A percentile compares a stretch with the other conserved stretches of the same genome.
Conservation (phyloP, 1,284 basidiomycete species). For the Boletus subluridellus region DNA sequence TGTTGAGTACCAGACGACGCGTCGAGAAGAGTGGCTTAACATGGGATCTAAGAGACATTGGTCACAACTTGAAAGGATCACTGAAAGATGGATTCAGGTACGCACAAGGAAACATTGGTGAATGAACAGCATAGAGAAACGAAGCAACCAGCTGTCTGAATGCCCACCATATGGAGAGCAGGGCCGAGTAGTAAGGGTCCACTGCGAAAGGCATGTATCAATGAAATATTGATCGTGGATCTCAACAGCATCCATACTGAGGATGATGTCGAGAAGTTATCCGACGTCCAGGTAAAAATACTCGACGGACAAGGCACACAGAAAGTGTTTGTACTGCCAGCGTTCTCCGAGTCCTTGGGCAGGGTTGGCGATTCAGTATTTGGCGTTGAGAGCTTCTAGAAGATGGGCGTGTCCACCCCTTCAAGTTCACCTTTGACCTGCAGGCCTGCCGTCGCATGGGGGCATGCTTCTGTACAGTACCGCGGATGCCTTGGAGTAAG, state of each 20-base stretch:
- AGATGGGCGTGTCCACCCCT: no score
- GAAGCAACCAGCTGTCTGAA: constrained; percentile 55
- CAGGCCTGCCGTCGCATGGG: no score
- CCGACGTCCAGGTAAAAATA: no score
- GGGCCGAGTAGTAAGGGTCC: constrained; percentile 47
- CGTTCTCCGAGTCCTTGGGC: no score
- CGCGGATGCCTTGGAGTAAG: no score
- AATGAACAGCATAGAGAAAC: constrained; percentile 40
- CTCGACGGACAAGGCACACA: no score
- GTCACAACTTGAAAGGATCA: not conserved
- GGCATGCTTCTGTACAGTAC: no score
- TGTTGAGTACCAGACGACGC: constrained; percentile 49
- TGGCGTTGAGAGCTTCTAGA: no score
- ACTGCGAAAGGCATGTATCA: constrained; percentile 36
- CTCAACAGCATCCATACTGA: constrained; percentile 23
- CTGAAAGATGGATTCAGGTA: not conserved
- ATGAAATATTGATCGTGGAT: not conserved
- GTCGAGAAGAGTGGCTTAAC: constrained; percentile 52
- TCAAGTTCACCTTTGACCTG: no score
- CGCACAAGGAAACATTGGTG: constrained; percentile 42
- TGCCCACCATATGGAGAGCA: constrained; percentile 67
- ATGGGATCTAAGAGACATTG: constrained; percentile 37
- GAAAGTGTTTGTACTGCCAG: no score
- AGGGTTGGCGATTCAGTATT: no score
- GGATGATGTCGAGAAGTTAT: no score